phyloP scores from a whole-genome alignment of 768 basidiomycete species.

The Hygrocybe punicea region DNA sequence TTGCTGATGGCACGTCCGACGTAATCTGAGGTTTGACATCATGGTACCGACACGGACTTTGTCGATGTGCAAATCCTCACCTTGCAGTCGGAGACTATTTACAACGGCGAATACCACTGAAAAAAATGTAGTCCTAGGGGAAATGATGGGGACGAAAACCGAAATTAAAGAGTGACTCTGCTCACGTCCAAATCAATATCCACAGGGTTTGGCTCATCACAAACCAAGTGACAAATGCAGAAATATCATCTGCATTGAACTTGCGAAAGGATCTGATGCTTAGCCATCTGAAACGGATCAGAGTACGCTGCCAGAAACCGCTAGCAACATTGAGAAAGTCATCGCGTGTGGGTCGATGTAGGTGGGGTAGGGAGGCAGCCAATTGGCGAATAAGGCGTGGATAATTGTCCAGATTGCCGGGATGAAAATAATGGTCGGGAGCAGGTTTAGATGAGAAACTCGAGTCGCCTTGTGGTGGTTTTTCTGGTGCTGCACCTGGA shows the following conservation, averaged over 20 bases:
- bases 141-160: not conserved
- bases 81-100: slow-evolving; percentile 83
- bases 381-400: slow-evolving; percentile 78
- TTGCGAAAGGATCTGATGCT: slow-evolving; percentile 91
- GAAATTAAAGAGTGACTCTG: slow-evolving; percentile 12
- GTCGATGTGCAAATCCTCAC: slow-evolving; percentile 39
- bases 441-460: not conserved
- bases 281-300: slow-evolving; percentile 96
- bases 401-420: slow-evolving; percentile 61
- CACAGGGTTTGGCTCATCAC: slow-evolving; percentile 93
- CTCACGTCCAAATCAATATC: slow-evolving; percentile 92
- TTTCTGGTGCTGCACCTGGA: not conserved
- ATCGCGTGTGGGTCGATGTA: slow-evolving; percentile 78
- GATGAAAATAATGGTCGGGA: slow-evolving; percentile 8
- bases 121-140: slow-evolving; percentile 88
- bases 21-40: slow-evolving; percentile 49
- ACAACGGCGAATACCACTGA: slow-evolving; percentile 86
- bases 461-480: not conserved
- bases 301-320: slow-evolving; percentile 85
- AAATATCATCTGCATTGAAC: slow-evolving; percentile 96
- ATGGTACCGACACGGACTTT: not conserved
- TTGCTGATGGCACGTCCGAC: slow-evolving; percentile 86
- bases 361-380: slow-evolving; percentile 71
- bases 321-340: slow-evolving; percentile 84
- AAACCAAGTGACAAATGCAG: slow-evolving; percentile 94